A percentile compares a stretch with the other conserved stretches of the same genome.
Conservation (phyloP, 2,329 filamentous ascomycete genomes). For the Trichoderma koningii region DNA sequence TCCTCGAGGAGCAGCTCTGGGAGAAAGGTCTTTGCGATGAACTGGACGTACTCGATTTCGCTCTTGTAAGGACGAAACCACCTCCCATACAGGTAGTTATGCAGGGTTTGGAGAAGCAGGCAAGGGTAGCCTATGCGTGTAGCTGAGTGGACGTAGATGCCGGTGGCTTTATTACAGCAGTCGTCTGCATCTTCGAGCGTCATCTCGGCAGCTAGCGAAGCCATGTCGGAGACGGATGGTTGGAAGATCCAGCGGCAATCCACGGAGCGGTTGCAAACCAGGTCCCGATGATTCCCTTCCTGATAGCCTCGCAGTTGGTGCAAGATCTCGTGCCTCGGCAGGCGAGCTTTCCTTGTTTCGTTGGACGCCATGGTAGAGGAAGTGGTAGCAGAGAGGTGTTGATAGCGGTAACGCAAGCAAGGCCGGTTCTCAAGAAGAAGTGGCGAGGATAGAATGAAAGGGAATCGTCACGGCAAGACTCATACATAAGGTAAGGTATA, state of each 20-base stretch:
- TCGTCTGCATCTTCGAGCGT: conserved; percentile 1
- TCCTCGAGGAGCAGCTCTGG: conserved; percentile 1
- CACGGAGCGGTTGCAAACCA: background rate
- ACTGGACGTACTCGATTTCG: conserved; percentile 29
- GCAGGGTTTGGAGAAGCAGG: conserved; percentile 4
- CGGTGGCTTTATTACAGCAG: conserved; percentile 1
- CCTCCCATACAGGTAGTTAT: conserved; percentile 22
- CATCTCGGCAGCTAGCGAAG: background rate
- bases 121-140: background rate
- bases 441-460: too few relatives aligned
- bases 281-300: background rate
- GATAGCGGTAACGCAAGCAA: background rate
- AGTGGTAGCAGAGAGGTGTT: background rate
- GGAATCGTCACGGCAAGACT: too few relatives aligned
- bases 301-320: background rate
- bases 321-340: background rate
- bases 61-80: conserved; percentile 28
- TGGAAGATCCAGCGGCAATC: conserved; percentile 4
- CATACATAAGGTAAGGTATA: too few relatives aligned
- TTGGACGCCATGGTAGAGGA: background rate
- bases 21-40: conserved; percentile 24
- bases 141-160: background rate
- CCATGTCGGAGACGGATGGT: background rate
- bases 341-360: background rate
- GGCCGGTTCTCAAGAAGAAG: too few relatives aligned